Conservation (phyloP, 345 rosid species). For the Moricandia arvensis region DNA sequence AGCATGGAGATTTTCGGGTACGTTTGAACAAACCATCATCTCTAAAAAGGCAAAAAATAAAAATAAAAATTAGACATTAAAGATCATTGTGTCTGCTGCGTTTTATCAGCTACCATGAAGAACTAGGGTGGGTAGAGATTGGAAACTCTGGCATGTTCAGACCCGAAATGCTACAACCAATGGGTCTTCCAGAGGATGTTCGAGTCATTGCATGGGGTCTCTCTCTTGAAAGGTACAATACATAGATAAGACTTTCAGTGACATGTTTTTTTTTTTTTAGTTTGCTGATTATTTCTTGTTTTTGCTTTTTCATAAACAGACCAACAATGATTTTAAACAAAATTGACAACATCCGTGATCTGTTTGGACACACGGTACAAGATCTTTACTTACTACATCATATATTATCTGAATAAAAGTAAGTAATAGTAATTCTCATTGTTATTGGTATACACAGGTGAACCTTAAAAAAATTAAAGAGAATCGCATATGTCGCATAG, state of each 20-base stretch:
- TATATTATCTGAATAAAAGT: background rate
- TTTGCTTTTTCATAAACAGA: slow-evolving; percentile 44
- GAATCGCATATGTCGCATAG: slow-evolving; percentile 71
- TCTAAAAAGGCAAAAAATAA: background rate
- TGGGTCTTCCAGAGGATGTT: slow-evolving; percentile 94
- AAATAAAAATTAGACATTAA: background rate
- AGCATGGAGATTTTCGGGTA: slow-evolving; percentile 98
- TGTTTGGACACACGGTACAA: slow-evolving; percentile 92
- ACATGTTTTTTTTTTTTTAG: background rate
- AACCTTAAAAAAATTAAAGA: slow-evolving; percentile 77
- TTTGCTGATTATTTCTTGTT: background rate
- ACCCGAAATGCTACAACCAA: slow-evolving; percentile 91
- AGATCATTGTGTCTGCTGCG: background rate
- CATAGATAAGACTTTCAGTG: background rate
- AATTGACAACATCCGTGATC: slow-evolving; percentile 82
- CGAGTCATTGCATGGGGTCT: slow-evolving; percentile 95
- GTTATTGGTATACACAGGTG: slow-evolving; percentile 48
- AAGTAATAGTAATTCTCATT: background rate
- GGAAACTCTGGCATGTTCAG: slow-evolving; percentile 97
- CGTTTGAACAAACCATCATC: background rate
- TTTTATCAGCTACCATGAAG: slow-evolving; percentile 73
- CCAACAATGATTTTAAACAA: slow-evolving; percentile 92
- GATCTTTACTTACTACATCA: background rate
- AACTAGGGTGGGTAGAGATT: slow-evolving; percentile 81
- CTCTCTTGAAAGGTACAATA: slow-evolving; percentile 83